Base-by-base conservation (phyloP, 73 alveolate genomes). In the Stentor coeruleus region DNA sequence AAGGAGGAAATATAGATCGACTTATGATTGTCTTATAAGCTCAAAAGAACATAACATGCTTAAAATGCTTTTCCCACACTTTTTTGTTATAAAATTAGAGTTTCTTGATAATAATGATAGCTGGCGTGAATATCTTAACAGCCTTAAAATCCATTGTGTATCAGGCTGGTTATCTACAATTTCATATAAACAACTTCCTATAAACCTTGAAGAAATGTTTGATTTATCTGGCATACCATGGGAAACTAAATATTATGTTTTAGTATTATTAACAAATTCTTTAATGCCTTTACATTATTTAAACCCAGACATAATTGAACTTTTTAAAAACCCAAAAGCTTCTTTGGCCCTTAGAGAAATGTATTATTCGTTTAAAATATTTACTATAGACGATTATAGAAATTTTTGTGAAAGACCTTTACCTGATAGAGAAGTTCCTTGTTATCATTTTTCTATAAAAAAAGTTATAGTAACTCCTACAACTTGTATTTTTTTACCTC, bases 391-490 rank as follows among this genome's bases (percentile, higher is more conserved):
- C 66, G 66, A 49, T 49, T 49, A 6, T 11, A 6, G 20, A 49
- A 49, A 49, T 11, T 11, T 11, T 20, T 20, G 6, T 20, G 66
- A 49, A 49, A 49, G 66, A 6, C 66, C 28, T 20, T 49, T 49
- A n/a, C n/a, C n/a, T 20, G 20, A 49, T 49, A 6, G 20, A 49
- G 20, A 49, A 49, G 20, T 11, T 6, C 66, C 66, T 49, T 6
- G 33, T 15, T 28, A 33, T 66, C 37, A 33, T 1, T 66, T 66
- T 1, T 11, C 26, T 14, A 75, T 75, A 39, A 75, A 40, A 1
- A 75, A 39, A 75, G 83, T 75, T 2, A n/a, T 75, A 20, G 38
- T 37, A 36, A 75, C 83, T 38, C 83, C 83, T 0, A 14, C 83
- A 0, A 15, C 59, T 75, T 20, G 20, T n/a, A 26, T 26, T 2